These are phyloP conservation scores for Epicoccum sorghinum DNA, from an alignment of 2,329 filamentous ascomycete genomes.

Conservation along the genomic window DNA sequence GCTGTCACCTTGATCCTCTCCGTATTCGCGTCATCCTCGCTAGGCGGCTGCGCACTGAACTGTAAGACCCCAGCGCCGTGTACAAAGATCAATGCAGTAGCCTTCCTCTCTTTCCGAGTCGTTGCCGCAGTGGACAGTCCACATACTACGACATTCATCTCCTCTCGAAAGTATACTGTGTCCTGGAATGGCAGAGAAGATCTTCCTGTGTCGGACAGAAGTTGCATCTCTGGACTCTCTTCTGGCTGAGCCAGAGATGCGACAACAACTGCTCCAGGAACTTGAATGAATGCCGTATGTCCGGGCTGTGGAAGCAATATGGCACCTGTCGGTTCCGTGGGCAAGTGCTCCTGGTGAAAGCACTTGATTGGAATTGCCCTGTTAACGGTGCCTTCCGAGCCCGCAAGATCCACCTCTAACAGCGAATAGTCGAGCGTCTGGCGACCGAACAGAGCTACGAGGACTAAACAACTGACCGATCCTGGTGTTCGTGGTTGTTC, in stretches of 20 bases:
- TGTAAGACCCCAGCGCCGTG: slow-evolving; percentile 64
- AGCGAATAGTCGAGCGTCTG: slow-evolving; percentile 68
- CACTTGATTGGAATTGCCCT: slow-evolving; percentile 70
- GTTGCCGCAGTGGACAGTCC: slow-evolving; percentile 57
- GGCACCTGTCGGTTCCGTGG: slow-evolving; percentile 48
- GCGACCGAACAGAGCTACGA: slow-evolving; percentile 40
- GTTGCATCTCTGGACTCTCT: slow-evolving; percentile 76
- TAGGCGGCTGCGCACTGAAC: slow-evolving; percentile 60
- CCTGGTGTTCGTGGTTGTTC: slow-evolving; percentile 44
- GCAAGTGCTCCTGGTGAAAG: slow-evolving; percentile 50
- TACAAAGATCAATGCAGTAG: slow-evolving; percentile 60
- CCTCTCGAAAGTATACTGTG: slow-evolving; percentile 74
- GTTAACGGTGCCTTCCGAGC: slow-evolving; percentile 61
- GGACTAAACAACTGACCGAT: slow-evolving; percentile 33
- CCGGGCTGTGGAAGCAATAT: slow-evolving; percentile 79
- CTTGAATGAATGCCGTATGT: slow-evolving; percentile 80
- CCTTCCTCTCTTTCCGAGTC: slow-evolving; percentile 44
- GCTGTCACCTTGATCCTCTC: slow-evolving; percentile 68
- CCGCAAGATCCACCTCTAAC: slow-evolving; percentile 70
- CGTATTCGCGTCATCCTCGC: slow-evolving; percentile 58
- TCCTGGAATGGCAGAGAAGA: slow-evolving; percentile 74
- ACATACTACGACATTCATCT: slow-evolving; percentile 56
- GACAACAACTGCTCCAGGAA: slow-evolving; percentile 78
- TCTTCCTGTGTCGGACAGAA: slow-evolving; percentile 57
- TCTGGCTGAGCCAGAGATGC: slow-evolving; percentile 72